These are phyloP conservation scores for Senecio squalidus DNA, from an alignment of 140 eudicot genomes.

Conservation along the genomic window DNA sequence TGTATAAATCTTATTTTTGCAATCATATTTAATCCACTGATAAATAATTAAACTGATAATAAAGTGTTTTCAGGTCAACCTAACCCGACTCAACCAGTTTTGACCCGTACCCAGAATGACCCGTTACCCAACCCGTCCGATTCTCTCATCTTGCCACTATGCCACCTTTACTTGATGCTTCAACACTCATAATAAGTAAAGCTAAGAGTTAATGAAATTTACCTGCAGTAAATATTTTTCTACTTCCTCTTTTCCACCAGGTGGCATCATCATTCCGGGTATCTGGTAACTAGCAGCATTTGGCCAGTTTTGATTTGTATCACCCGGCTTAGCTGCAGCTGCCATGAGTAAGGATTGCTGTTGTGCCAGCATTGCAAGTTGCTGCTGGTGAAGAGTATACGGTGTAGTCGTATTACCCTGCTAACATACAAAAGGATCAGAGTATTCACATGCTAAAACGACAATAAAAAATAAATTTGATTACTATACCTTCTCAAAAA, in stretches of 20 bases:
- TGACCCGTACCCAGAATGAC: background rate
- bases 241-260: slow-evolving; percentile 45
- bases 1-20: no score
- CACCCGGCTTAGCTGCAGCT: slow-evolving; percentile 77
- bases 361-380: slow-evolving; percentile 87
- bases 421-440: slow-evolving; percentile 13
- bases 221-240: slow-evolving; percentile 68
- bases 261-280: slow-evolving; percentile 67
- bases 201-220: slow-evolving; percentile 13
- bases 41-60: no score
- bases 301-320: slow-evolving; percentile 61
- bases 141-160: background rate
- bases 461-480: background rate
- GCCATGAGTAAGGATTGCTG: slow-evolving; percentile 76
- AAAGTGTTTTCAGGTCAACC: slow-evolving; percentile 1
- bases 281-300: slow-evolving; percentile 63
- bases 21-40: no score
- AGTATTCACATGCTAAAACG: background rate
- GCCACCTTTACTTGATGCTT: background rate
- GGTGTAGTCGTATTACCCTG: slow-evolving; percentile 81
- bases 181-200: background rate
- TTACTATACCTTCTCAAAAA: slow-evolving; percentile 71
- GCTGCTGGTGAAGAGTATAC: slow-evolving; percentile 78
- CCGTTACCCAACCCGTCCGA: background rate
- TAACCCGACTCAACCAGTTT: background rate